Conservation (phyloP, 306 rosid genomes). For the Mimosa bimucronata region DNA sequence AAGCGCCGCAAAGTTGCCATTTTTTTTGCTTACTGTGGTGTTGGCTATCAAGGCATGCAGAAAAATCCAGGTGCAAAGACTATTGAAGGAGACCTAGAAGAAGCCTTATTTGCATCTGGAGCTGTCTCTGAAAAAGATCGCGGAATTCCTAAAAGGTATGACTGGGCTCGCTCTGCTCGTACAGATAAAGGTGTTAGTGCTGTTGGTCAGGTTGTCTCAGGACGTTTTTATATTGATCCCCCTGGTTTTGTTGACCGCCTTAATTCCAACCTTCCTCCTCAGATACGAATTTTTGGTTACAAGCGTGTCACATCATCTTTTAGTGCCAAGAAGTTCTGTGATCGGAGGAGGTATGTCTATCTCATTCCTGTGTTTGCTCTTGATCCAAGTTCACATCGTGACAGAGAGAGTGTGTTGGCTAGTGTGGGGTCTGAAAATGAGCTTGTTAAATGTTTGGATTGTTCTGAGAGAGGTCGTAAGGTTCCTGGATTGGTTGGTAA, state of each 20-base stretch:
- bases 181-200: constrained; percentile 99
- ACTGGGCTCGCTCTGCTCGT: constrained; percentile 95
- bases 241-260: constrained; percentile 93
- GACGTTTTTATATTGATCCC: constrained; percentile 88
- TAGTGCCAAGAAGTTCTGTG: constrained; percentile 92
- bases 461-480: constrained; percentile 92
- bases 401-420: constrained; percentile 90
- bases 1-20: constrained; percentile 87
- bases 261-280: constrained; percentile 71
- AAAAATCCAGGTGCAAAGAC: constrained; percentile 98
- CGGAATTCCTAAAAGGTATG: constrained; percentile 67
- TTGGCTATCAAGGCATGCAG: constrained; percentile 98
- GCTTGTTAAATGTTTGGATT: constrained; percentile 73
- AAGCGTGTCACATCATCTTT: constrained; percentile 86
- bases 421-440: constrained; percentile 82
- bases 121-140: constrained; percentile 90
- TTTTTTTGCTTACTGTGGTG: constrained; percentile 92
- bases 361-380: constrained; percentile 87
- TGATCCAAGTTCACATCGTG: constrained; percentile 80
- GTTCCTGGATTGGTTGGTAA: constrained; percentile 75
- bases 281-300: constrained; percentile 83
- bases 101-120: constrained; percentile 73
- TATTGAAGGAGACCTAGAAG: constrained; percentile 93
- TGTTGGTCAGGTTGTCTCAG: constrained; percentile 92
- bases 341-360: constrained; percentile 92